Percentiles rank a stretch among this genome's conserved stretches.
Conservation (phyloP, 176 grass and related monocot genomes). For the Triticum urartu region DNA sequence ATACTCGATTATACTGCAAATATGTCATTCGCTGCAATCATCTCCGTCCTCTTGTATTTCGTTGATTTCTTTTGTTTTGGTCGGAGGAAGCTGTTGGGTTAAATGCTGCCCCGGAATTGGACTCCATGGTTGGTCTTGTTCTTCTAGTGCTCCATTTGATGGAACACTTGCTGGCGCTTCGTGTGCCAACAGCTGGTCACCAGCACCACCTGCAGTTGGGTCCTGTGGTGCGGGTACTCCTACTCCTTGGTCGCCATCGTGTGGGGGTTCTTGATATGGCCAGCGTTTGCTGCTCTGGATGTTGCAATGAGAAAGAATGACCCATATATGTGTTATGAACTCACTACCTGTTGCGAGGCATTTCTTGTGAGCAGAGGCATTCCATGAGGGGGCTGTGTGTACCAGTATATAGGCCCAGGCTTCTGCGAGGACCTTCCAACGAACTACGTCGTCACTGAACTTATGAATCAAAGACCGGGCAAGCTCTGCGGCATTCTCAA, state of each 20-base stretch:
- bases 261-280: neutral
- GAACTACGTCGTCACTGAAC: neutral
- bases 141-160: too few species aligned
- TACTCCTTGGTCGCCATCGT: neutral
- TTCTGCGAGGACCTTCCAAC: neutral
- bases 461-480: neutral
- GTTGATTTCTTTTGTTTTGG: too few species aligned
- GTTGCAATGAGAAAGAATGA: neutral
- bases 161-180: too few species aligned
- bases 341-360: constrained; percentile 6
- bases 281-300: neutral
- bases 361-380: neutral
- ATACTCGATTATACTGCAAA: too few species aligned
- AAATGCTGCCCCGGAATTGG: too few species aligned
- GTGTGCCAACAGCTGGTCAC: too few species aligned
- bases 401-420: neutral
- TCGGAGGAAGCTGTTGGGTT: too few species aligned
- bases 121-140: too few species aligned
- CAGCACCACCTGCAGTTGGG: too few species aligned
- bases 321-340: neutral
- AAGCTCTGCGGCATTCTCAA: fast-evolving
- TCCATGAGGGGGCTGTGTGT: neutral
- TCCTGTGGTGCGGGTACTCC: too few species aligned
- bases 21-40: too few species aligned
- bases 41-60: too few species aligned